phyloP scores from a whole-genome alignment of 805 yeast genomes.

The Metschnikowia gruessii region DNA sequence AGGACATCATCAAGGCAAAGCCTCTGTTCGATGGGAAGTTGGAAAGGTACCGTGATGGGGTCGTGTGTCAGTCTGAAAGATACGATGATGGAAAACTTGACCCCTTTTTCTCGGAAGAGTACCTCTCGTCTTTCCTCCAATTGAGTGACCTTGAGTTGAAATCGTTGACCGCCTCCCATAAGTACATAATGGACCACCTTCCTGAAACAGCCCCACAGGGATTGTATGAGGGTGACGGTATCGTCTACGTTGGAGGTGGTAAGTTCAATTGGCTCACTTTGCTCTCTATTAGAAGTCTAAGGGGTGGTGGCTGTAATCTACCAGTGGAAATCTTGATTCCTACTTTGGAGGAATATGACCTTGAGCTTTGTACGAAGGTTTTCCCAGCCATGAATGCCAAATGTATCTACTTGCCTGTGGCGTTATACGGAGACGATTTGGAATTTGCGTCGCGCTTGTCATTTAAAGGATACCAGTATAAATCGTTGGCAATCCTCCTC shows the following conservation, averaged over 20 bases:
- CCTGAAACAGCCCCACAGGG: conserved; percentile 40
- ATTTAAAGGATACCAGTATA: conserved; percentile 44
- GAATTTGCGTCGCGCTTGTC: conserved; percentile 30
- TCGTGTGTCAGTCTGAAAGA: conserved; percentile 23
- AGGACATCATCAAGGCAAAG: conserved; percentile 37
- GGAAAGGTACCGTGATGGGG: conserved; percentile 38
- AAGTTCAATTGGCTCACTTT: conserved; percentile 69
- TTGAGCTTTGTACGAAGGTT: conserved; percentile 47
- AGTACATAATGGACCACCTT: conserved; percentile 40
- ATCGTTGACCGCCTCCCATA: conserved; percentile 48
- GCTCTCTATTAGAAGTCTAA: conserved; percentile 58
- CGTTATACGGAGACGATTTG: conserved; percentile 22
- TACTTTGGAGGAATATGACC: conserved; percentile 63
- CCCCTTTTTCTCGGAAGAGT: conserved; percentile 49
- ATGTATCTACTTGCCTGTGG: conserved; percentile 38
- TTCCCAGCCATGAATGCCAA: conserved; percentile 39
- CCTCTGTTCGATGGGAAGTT: conserved; percentile 44
- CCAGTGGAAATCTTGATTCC: conserved; percentile 87
- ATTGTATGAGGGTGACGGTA: conserved; percentile 47
- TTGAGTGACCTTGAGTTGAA: conserved; percentile 42
- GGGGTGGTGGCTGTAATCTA: conserved; percentile 62
- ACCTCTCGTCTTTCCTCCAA: conserved; percentile 48
- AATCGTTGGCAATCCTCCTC: conserved; percentile 39
- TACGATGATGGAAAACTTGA: conserved; percentile 34
- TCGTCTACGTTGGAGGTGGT: conserved; percentile 80